Conservation (phyloP, 2,329 filamentous ascomycete genomes). For the Aspergillus quadrilineatus region DNA sequence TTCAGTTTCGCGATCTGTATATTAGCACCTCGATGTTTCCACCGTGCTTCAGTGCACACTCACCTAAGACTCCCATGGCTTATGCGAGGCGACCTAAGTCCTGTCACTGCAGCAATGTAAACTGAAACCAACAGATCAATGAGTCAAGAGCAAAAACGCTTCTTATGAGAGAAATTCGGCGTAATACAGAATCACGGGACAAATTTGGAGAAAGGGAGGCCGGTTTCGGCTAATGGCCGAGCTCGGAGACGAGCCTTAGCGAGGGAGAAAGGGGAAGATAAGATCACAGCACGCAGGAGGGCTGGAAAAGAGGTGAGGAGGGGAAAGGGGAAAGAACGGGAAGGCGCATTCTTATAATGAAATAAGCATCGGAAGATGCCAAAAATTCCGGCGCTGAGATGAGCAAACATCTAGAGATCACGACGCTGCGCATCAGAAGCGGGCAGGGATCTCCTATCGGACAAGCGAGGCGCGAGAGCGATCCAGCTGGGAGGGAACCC, state of each 20-base stretch:
- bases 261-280: background rate
- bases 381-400: background rate
- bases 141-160: background rate
- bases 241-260: conserved; percentile 5
- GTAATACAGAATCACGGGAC: background rate
- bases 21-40: background rate
- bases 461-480: background rate
- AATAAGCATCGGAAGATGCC: background rate
- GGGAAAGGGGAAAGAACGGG: conserved; percentile 3
- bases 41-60: background rate
- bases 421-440: background rate
- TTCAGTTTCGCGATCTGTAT: conserved; percentile 1
- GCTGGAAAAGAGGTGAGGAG: background rate
- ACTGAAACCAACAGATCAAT: background rate
- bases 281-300: background rate
- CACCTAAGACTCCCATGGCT: conserved; percentile 2
- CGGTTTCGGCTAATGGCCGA: conserved; percentile 8
- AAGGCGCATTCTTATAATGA: background rate
- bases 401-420: background rate
- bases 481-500: background rate
- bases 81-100: background rate
- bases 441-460: background rate
- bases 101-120: background rate
- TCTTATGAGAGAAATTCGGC: background rate
- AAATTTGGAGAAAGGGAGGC: background rate